phyloP scores from a whole-genome alignment of 768 basidiomycete genomes.

The Sarcomyxa edulis region DNA sequence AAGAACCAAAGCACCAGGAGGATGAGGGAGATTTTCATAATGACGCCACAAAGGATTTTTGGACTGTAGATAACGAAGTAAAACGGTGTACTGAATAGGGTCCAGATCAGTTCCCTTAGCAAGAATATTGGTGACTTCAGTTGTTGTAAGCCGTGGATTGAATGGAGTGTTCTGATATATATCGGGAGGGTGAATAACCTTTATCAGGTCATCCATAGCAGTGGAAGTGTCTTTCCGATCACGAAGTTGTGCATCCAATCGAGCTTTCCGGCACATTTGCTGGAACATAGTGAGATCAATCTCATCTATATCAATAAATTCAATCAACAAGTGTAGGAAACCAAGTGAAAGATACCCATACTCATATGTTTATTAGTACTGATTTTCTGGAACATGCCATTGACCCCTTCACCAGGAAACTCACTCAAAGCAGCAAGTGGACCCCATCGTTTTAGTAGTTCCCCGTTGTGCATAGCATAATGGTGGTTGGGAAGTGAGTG shows the following conservation, averaged over 20 bases:
- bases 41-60: slow-evolving; percentile 8
- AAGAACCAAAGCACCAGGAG: slow-evolving; percentile 4
- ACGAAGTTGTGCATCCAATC: slow-evolving; percentile 3
- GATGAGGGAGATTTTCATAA: slow-evolving; percentile 10
- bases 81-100: slow-evolving; percentile 9
- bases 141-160: not conserved
- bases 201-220: not conserved
- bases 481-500: slow-evolving; percentile 25
- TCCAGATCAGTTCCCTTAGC: slow-evolving; percentile 6
- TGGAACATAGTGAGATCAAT: slow-evolving; percentile 10
- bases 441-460: slow-evolving; percentile 23
- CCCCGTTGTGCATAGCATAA: slow-evolving; percentile 26
- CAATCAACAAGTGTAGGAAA: not conserved
- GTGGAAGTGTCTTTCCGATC: not conserved
- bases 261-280: slow-evolving; percentile 4
- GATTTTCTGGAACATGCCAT: slow-evolving; percentile 20
- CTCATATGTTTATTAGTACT: slow-evolving; percentile 17
- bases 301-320: slow-evolving; percentile 4
- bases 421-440: slow-evolving; percentile 22
- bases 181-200: slow-evolving; percentile 6
- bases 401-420: slow-evolving; percentile 23
- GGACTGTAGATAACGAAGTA: slow-evolving; percentile 12
- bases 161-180: not conserved
- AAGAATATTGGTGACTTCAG: slow-evolving; percentile 4
- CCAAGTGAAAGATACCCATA: slow-evolving; percentile 4